Base-by-base conservation (phyloP, 2,329 filamentous ascomycete species). In the Phyllosticta capitalensis region DNA sequence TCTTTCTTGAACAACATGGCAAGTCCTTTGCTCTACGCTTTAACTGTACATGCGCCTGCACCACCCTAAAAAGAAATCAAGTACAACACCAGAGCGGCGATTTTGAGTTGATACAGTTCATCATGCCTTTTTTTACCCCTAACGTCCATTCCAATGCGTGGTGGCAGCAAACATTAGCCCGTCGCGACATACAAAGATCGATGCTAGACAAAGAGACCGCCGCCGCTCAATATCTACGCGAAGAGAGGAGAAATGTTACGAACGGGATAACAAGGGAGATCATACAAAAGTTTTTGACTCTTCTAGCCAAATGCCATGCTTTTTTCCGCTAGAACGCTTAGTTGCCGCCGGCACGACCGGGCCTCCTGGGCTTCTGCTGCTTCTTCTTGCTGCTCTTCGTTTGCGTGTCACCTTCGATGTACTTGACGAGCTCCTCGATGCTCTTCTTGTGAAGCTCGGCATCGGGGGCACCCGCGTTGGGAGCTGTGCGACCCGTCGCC, bases 371-470 rank as follows among this genome's bases (percentile, higher is more conserved):
- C 54, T 60, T 56, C 54, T 56, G 54, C 58, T 60, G 55, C 58
- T 56, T 56, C 54, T 56, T 60, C 48, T 45, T 49, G 38, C 52
- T 48, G 58, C 30, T 54, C 58, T 56, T 60, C 49, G 53, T 60
- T 30, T 55, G 58, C 1, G 48, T 30, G 10, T 60, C 58, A 38
- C 92, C 92, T 74, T 97, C 94, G 66, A 99, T 97, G 74, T 92
- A 97, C 74, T 88, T 90, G 71, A 99, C 80, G 49, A 99, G 78
- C 72, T 99, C 92, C 67, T 97, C 92, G 63, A 99, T 91, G 75
- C 86, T 96, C 67, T 91, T 83, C 59, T 87, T 84, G n/a, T 68
- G 65, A 49, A 66, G 65, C 45, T 61, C 60, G 14, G 50, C 28
- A 24, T 53, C 58, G 17, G 28, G 26, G n/a, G 9, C 19, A 14